Evolutionary conservation across 495 filamentous ascomycete species (phyloP), one percentile per base, ranked within the genome.

Genomic region (Cryomyces antarcticus): DNA sequence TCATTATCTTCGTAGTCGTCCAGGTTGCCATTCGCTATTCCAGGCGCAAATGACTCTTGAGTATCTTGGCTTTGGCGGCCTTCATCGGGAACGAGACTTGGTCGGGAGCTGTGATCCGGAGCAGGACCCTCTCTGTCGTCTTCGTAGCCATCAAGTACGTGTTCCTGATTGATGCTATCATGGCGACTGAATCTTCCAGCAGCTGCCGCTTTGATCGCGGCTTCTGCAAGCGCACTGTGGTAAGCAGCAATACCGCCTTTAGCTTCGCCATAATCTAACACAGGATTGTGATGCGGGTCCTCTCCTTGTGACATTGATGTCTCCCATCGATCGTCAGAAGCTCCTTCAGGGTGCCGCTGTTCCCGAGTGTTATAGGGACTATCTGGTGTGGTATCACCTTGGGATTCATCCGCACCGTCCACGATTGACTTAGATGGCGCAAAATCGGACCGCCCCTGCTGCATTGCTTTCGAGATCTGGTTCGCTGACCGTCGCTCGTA

Each of bases 201-300:
- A 4, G 69, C 64, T n/a, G 75, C 73, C 10, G 82, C 80, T 55
- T 76, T 70, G 44, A 76, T 77, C 27, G 81, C 78, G 6, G 82
- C 85, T 33, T 75, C 72, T 6, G 81, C 80, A 17, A 94, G 59
- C n/a, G 83, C 82, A 43, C 78, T 74, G 50, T 88, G 84, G 50
- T 92, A 78, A 2, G 75, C 77, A 35, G 7, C 7, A 7, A 35
- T 7, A 12, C 33, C 9, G 24, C 7, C 37, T 7, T 10, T 28
- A 28, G 7, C 37, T 7, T 39, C 37, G 17, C n/a, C n/a, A n/a
- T n/a, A n/a, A n/a, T n/a, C n/a, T n/a, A n/a, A n/a, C n/a, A n/a
- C n/a, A n/a, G n/a, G n/a, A n/a, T n/a, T n/a, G n/a, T n/a, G n/a
- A n/a, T n/a, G n/a, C n/a, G n/a, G n/a, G n/a, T n/a, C n/a, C n/a